Percentiles rank a stretch among this genome's conserved stretches.
phyloP scores from a whole-genome alignment of 1,284 basidiomycete species.

The Ceratobasidium sp. region DNA sequence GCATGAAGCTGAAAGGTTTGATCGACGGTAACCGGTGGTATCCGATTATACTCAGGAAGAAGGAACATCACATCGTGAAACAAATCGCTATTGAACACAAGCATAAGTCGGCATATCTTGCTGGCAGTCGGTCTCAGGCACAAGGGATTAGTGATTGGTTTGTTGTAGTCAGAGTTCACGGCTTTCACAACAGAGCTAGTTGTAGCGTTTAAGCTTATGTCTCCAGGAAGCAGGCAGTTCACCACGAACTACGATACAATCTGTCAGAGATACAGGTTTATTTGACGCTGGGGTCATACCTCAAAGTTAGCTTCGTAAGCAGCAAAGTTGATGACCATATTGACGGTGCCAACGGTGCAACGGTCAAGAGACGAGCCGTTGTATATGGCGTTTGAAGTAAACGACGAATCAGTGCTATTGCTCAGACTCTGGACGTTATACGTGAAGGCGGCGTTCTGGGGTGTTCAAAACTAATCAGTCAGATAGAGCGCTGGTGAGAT shows the following conservation, averaged over 20 bases:
- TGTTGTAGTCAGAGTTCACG: too few species aligned
- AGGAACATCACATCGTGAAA: too few species aligned
- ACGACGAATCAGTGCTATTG: background rate
- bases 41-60: too few species aligned
- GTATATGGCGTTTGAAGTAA: background rate
- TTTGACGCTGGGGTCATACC: background rate
- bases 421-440: slow-evolving; percentile 3
- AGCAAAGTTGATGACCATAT: background rate
- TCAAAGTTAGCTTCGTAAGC: background rate
- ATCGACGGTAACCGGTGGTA: too few species aligned
- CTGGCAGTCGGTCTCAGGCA: too few species aligned
- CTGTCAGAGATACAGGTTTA: background rate
- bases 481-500: background rate
- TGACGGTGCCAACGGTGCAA: background rate
- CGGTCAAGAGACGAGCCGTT: background rate
- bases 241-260: background rate
- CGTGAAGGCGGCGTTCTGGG: background rate
- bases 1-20: too few species aligned
- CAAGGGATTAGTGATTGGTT: too few species aligned
- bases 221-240: background rate
- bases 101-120: background rate
- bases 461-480: background rate
- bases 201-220: background rate
- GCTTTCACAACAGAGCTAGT: background rate
- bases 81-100: background rate